phyloP scores from a whole-genome alignment of 306 rosid species.

The Astragalus glycyphyllos region DNA sequence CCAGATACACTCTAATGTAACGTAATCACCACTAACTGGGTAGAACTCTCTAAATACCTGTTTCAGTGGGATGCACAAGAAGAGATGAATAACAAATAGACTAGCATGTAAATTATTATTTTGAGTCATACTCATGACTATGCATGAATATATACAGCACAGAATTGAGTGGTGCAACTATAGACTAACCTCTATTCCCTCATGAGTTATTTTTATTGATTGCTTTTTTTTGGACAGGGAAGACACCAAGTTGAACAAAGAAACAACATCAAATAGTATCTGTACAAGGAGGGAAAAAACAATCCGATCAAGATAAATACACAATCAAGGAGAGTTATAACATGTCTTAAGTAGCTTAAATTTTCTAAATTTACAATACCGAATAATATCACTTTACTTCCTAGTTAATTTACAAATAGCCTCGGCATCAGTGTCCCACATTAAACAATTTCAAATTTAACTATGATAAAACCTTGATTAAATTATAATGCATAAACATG shows the following conservation, averaged over 20 bases:
- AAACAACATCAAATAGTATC: constrained; percentile 79
- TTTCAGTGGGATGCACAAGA: constrained; percentile 16
- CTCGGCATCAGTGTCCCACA: not conserved
- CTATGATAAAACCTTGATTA: constrained; percentile 13
- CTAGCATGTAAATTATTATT: constrained; percentile 15
- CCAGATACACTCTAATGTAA: constrained; percentile 74
- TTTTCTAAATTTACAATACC: constrained; percentile 11
- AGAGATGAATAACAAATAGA: constrained; percentile 3
- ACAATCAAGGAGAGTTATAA: constrained; percentile 5
- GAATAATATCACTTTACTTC: constrained; percentile 2
- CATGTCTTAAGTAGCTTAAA: not conserved
- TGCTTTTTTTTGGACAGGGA: constrained; percentile 72
- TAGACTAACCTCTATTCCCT: constrained; percentile 72
- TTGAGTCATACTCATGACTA: not conserved
- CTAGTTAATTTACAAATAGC: constrained; percentile 15
- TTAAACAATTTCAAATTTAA: constrained; percentile 1
- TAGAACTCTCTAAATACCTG: constrained; percentile 78
- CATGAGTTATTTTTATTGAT: constrained; percentile 64
- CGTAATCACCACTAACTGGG: constrained; percentile 66
- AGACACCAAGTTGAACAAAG: constrained; percentile 77
- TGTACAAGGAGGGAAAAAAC: constrained; percentile 41
- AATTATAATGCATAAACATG: constrained; percentile 26
- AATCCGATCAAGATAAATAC: not conserved
- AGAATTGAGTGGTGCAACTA: constrained; percentile 23
- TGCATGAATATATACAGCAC: not conserved